These are phyloP conservation scores for Trapa incisa DNA, from an alignment of 345 rosid species.

Conservation along the genomic window DNA sequence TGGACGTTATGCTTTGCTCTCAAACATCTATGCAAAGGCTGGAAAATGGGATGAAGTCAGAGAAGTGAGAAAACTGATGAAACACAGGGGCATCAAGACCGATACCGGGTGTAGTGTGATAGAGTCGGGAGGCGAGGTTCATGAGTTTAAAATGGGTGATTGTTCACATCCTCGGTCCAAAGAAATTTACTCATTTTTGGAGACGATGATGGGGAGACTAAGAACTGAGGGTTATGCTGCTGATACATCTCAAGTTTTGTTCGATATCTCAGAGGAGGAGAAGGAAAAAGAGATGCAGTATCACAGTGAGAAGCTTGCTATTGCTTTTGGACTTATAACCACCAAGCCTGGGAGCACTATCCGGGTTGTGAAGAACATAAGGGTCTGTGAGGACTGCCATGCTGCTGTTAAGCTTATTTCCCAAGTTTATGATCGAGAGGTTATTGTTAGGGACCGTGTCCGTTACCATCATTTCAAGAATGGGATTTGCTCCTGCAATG, in stretches of 20 bases:
- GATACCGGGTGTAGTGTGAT: conserved; percentile 74
- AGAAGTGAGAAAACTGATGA: conserved; percentile 47
- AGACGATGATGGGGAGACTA: conserved; percentile 50
- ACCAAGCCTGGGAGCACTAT: conserved; percentile 58
- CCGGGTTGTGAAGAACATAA: conserved; percentile 70
- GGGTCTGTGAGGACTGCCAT: conserved; percentile 84
- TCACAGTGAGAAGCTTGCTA: conserved; percentile 86
- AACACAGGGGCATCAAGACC: conserved; percentile 41
- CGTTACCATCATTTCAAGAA: conserved; percentile 78
- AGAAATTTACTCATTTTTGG: conserved; percentile 40
- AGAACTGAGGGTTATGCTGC: conserved; percentile 68
- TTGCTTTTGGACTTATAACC: conserved; percentile 61
- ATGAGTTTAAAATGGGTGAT: conserved; percentile 72
- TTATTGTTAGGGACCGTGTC: conserved; percentile 75
- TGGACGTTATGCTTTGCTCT: conserved; percentile 69
- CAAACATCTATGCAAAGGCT: conserved; percentile 61
- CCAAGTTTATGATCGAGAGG: conserved; percentile 41
- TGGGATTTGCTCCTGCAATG: conserved; percentile 73
- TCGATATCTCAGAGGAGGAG: conserved; percentile 48
- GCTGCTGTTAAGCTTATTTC: conserved; percentile 68
- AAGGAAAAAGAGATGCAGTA: conserved; percentile 53
- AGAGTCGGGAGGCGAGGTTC: conserved; percentile 54
- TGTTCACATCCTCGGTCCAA: conserved; percentile 37
- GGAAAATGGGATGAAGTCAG: conserved; percentile 66
- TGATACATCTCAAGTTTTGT: conserved; percentile 56